Base-by-base conservation (phyloP, 2,329 filamentous ascomycete species). In the Endothia cerciana region DNA sequence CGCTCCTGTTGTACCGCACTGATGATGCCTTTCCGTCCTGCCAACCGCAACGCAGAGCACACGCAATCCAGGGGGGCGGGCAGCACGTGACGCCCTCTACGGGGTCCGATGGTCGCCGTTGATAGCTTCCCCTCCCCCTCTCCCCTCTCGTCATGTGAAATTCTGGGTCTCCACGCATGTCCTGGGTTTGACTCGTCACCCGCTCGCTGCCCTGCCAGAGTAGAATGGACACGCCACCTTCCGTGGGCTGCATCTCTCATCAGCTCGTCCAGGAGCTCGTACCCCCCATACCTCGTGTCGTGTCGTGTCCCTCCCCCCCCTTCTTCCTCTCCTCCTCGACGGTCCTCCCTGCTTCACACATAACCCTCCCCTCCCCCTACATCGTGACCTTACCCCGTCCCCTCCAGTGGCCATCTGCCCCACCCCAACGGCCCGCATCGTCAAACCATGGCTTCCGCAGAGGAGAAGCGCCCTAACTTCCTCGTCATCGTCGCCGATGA, bases 401-500 rank as follows among this genome's bases (percentile, higher is more conserved):
- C 6, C 33, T 36, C 33, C 33, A 36, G 33, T 7, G 7, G 17
- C 60, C 33, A 13, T 19, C 33, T 13, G 28, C 45, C 60, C 36
- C 40, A 47, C 3, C 28, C n/a, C n/a, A n/a, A n/a, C n/a, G n/a
- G 6, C 2, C 25, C 19, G 51, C 17, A 41, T 19, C 30, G 17
- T 13, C 45, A 17, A 36, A 60, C 25, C 10, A 68, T 68, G 66
- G 64, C 66, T 36, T n/a, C 62, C 41, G 28, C 45, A 10, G 68
- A 67, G 47, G 49, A 28, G 30, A 62, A 55, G 40, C 65, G 72
- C 7, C 75, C 74, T 22, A 77, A 77, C 61, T 76, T 77, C 62
- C 69, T 77, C 3, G 66, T 77, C 61, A 74, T 77, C 30, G 73
- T 77, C 10, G 75, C 75, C 5, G 75, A 77, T 65, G 75, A 77